These are phyloP conservation scores for Tritrichomonas musculus DNA, from an alignment of 208 protist genomes.

Conservation along the genomic window DNA sequence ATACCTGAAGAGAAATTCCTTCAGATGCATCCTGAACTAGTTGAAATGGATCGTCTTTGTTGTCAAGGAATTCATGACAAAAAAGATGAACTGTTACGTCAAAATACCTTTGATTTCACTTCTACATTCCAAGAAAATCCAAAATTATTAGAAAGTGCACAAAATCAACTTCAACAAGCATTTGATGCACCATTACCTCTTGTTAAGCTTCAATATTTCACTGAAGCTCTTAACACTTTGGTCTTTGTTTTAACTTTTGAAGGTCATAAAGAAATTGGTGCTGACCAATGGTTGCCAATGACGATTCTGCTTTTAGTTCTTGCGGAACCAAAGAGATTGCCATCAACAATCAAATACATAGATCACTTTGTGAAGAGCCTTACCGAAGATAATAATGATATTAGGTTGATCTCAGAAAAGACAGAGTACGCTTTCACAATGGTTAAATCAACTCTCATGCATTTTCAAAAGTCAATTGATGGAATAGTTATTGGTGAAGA, in stretches of 20 bases:
- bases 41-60: neutral
- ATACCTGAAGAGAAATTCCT: neutral
- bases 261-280: neutral
- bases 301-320: neutral
- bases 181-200: slow-evolving; percentile 4
- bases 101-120: slow-evolving; percentile 33
- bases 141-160: neutral
- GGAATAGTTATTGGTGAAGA: neutral
- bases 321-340: neutral
- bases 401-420: neutral
- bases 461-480: neutral
- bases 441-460: neutral
- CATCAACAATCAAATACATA: neutral
- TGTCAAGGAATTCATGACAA: neutral
- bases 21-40: neutral
- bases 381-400: neutral
- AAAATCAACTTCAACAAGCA: neutral
- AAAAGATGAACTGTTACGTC: neutral
- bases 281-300: slow-evolving; percentile 10
- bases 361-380: neutral
- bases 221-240: neutral
- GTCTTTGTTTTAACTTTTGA: neutral
- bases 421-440: slow-evolving; percentile 18
- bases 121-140: slow-evolving; percentile 25
- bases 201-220: neutral